phyloP scores from a whole-genome alignment of 495 filamentous ascomycete species.

The Daldinia bambusicola region DNA sequence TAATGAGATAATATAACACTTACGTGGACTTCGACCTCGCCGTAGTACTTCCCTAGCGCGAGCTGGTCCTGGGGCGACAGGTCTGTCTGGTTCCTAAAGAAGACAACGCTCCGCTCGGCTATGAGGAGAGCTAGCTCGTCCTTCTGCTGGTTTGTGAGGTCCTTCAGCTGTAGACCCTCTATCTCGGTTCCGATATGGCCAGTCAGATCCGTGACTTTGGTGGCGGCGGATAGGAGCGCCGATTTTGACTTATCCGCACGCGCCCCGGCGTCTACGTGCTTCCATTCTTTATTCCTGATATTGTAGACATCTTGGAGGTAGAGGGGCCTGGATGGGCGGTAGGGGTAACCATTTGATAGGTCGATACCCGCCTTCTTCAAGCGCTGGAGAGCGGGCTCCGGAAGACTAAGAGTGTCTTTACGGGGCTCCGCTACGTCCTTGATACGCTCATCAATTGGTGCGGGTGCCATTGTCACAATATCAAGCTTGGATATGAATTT shows the following conservation, averaged over 20 bases:
- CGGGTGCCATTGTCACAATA: conserved; percentile 51
- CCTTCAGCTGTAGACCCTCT: conserved; percentile 74
- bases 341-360: conserved; percentile 72
- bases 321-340: conserved; percentile 70
- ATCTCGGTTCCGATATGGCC: conserved; percentile 77
- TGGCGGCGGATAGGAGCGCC: conserved; percentile 70
- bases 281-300: conserved; percentile 67
- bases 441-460: conserved; percentile 68
- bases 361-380: conserved; percentile 73
- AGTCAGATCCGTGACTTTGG: conserved; percentile 72
- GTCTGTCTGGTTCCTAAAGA: conserved; percentile 75
- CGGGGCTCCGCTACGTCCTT: conserved; percentile 67
- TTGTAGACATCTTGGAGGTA: conserved; percentile 73
- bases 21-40: conserved; percentile 75
- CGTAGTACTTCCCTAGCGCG: conserved; percentile 71
- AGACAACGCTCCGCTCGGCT: conserved; percentile 78
- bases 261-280: conserved; percentile 68
- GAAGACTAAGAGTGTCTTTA: conserved; percentile 71
- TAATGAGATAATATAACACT: conserved; percentile 33
- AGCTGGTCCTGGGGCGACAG: conserved; percentile 76
- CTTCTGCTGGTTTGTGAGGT: conserved; percentile 71
- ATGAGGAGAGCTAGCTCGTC: conserved; percentile 78
- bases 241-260: conserved; percentile 76
- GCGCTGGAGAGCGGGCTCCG: conserved; percentile 61
- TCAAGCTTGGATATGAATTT: background rate